Evolutionary conservation across 2,329 filamentous ascomycete species (phyloP).

Genomic region (Fusarium verticillioides): DNA sequence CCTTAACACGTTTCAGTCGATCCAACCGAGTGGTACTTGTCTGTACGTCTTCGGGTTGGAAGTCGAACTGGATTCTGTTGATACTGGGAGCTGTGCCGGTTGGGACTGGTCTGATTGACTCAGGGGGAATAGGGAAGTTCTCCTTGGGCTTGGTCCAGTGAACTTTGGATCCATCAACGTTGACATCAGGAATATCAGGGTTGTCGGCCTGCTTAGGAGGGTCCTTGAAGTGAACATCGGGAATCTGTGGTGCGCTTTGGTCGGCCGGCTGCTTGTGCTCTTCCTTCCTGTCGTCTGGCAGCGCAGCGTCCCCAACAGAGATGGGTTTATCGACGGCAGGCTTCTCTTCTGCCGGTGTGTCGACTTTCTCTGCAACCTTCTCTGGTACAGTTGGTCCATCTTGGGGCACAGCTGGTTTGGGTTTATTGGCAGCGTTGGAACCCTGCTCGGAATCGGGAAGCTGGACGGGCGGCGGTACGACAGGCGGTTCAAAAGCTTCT

Average conservation of each 20-base stretch:
- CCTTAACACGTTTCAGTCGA: slow-evolving; percentile 74
- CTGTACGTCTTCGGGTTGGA: slow-evolving; percentile 71
- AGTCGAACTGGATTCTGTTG: slow-evolving; percentile 80
- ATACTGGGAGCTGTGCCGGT: slow-evolving; percentile 75
- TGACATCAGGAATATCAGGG: slow-evolving; percentile 24
- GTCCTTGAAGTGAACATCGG: slow-evolving; percentile 43
- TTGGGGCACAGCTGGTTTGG: slow-evolving; percentile 19
- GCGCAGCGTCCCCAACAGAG: slow-evolving; percentile 4
- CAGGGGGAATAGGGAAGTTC: slow-evolving; percentile 78
- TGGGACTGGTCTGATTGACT: slow-evolving; percentile 80
- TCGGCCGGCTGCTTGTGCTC: slow-evolving; percentile 12
- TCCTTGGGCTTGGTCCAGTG: slow-evolving; percentile 82
- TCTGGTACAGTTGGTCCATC: slow-evolving; percentile 6
- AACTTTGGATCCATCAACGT: slow-evolving; percentile 48
- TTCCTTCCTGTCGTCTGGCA: slow-evolving; percentile 3
- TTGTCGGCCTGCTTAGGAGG: slow-evolving; percentile 41
- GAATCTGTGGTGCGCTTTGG: slow-evolving; percentile 29
- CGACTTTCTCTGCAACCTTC: background rate
- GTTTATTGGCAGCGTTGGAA: slow-evolving; percentile 11
- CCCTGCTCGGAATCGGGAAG: slow-evolving; percentile 29
- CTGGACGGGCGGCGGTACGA: slow-evolving; percentile 27
- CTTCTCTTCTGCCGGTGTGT: slow-evolving; percentile 14
- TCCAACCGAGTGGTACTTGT: slow-evolving; percentile 71
- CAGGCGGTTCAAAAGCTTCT: slow-evolving; percentile 31
- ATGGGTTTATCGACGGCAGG: slow-evolving; percentile 11